These are phyloP conservation scores for Fusarium sp. DNA, from an alignment of 2,329 filamentous ascomycete species.

Conservation along the genomic window DNA sequence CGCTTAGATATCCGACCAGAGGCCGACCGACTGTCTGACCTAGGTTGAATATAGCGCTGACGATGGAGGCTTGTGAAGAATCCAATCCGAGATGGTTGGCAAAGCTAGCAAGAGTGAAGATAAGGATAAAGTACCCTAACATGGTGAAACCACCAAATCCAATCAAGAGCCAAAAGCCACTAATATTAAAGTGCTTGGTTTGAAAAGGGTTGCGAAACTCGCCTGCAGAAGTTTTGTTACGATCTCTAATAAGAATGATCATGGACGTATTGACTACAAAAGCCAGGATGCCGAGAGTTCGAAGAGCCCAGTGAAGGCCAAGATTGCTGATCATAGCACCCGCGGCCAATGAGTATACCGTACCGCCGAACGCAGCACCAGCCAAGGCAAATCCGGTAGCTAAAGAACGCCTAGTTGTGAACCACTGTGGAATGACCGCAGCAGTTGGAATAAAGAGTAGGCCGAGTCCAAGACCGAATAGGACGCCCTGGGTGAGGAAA, in stretches of 20 bases:
- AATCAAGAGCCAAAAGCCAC: constrained; percentile 68
- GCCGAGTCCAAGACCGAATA: constrained; percentile 81
- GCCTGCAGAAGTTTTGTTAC: constrained; percentile 75
- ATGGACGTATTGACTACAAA: constrained; percentile 73
- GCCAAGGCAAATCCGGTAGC: constrained; percentile 75
- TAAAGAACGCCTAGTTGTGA: constrained; percentile 72
- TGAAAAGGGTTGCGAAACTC: constrained; percentile 71
- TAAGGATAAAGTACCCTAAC: constrained; percentile 77
- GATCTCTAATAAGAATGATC: constrained; percentile 72
- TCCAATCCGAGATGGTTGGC: constrained; percentile 74
- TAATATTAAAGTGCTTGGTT: constrained; percentile 65
- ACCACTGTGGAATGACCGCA: constrained; percentile 79
- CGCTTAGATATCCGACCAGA: constrained; percentile 76
- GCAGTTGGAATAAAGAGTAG: constrained; percentile 78
- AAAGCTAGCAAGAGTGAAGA: constrained; percentile 81
- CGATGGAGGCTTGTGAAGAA: constrained; percentile 73
- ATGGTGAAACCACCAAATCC: constrained; percentile 77
- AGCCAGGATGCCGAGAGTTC: constrained; percentile 71
- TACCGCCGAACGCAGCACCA: constrained; percentile 79
- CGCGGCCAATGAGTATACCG: constrained; percentile 74
- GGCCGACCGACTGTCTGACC: constrained; percentile 75
- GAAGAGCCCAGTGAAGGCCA: constrained; percentile 73
- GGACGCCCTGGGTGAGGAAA: constrained; percentile 77
- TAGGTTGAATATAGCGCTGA: constrained; percentile 78
- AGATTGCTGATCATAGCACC: constrained; percentile 75